These are phyloP conservation scores for Chalciporus pseudorubinellus DNA, from an alignment of 768 basidiomycete species.

Conservation along the genomic window DNA sequence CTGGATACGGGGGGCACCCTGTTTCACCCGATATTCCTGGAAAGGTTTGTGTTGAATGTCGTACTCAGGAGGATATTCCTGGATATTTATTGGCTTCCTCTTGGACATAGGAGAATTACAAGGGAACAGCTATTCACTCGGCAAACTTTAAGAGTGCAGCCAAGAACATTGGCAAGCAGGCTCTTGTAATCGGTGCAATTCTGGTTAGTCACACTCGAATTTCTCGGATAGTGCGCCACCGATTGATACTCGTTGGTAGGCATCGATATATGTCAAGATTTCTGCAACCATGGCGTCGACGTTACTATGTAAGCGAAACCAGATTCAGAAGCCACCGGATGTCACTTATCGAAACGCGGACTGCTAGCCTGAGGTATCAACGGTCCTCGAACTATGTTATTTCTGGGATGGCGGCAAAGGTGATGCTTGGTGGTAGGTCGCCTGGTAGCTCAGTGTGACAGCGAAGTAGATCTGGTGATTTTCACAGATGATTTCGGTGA, in stretches of 20 bases:
- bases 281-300: conserved; percentile 21
- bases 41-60: not conserved
- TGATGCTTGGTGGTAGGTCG: conserved; percentile 6
- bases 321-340: no score
- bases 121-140: conserved; percentile 48
- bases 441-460: not conserved
- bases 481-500: conserved; percentile 1
- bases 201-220: conserved; percentile 30
- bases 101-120: conserved; percentile 39
- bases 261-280: conserved; percentile 34
- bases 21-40: conserved; percentile 39
- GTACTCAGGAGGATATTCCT: not conserved
- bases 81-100: not conserved
- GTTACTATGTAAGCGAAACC: conserved; percentile 10
- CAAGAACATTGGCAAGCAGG: conserved; percentile 55
- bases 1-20: conserved; percentile 43
- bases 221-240: not conserved
- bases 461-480: not conserved
- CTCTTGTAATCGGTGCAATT: conserved; percentile 59
- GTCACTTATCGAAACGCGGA: not conserved
- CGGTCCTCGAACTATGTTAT: conserved; percentile 3
- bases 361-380: conserved; percentile 2
- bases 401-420: not conserved
- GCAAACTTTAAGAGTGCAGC: conserved; percentile 43
- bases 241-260: not conserved